Base-by-base conservation (phyloP, 2,329 filamentous ascomycete genomes). In the Neopestalotiopsis rosae region DNA sequence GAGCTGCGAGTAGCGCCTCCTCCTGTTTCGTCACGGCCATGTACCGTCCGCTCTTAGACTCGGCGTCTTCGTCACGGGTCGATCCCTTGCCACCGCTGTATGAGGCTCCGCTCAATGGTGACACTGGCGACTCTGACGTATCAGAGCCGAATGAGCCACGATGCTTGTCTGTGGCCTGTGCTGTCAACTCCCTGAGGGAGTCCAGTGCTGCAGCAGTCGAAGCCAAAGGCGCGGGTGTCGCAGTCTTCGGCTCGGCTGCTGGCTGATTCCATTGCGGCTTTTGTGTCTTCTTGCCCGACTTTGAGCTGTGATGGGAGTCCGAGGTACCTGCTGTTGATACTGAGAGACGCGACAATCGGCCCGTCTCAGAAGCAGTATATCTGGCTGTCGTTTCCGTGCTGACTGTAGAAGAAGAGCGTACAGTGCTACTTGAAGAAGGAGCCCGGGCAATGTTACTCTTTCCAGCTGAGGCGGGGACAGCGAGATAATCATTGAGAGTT, bases 21-120 rank as follows among this genome's bases (percentile, higher is more conserved):
- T 90, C 88, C 70, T 89, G 87, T 4, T 81, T 83, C 0, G 87
- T 89, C 20, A 90, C 86, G 1, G 87, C 85, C 84, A 89, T 89
- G 67, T 89, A 80, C 1, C 87, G 83, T 14, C 79, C 80, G 57
- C 79, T 80, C 61, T 76, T 73, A 30, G 70, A 70, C 61, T 76
- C 79, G 45, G 17, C 30, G 13, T 10, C n/a, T 24, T 59, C 42
- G 30, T 61, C 56, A 20, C 20, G 12, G 17, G 0, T 38, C 32
- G 32, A 17, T 13, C 42, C 30, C 32, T 42, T 59, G 38, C 52
- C 28, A 57, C 30, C 75, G 10, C 74, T 71, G 2, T 82, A 85
- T 64, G 85, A 85, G 66, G 88, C 86, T 4, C 85, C 78, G 6
- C 85, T 88, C 2, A 81, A 82, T 0, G 87, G 87, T 38, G 86